phyloP scores from a whole-genome alignment of 495 filamentous ascomycete genomes.

The Daldinia vernicosa region DNA sequence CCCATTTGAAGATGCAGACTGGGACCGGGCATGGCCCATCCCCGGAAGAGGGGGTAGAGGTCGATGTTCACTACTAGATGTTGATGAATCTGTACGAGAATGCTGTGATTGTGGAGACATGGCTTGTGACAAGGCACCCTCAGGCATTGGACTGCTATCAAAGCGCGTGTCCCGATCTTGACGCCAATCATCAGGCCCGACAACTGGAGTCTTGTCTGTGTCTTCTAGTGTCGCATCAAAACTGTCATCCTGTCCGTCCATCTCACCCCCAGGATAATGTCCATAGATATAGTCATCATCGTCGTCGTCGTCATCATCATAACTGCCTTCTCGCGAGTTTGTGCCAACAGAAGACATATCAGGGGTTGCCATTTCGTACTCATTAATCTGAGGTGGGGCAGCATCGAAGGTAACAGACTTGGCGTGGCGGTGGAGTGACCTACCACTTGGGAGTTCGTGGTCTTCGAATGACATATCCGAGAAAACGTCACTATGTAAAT shows the following conservation, averaged over 20 bases:
- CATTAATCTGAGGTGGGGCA: conserved; percentile 91
- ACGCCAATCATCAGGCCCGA: conserved; percentile 94
- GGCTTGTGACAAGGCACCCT: conserved; percentile 46
- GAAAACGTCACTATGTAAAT: conserved; percentile 78
- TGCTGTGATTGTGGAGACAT: conserved; percentile 51
- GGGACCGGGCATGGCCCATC: conserved; percentile 49
- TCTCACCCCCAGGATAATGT: conserved; percentile 70
- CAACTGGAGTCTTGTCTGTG: conserved; percentile 94
- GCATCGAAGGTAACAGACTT: conserved; percentile 98
- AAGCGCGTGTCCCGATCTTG: conserved; percentile 81
- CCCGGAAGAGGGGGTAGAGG: conserved; percentile 80
- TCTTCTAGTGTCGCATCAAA: conserved; percentile 95
- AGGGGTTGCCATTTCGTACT: conserved; percentile 97
- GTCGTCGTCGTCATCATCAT: conserved; percentile 75
- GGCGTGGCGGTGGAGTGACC: conserved; percentile 76
- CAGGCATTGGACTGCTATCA: conserved; percentile 71
- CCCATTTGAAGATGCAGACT: conserved; percentile 52
- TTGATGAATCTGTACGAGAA: conserved; percentile 69
- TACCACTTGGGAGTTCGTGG: conserved; percentile 62
- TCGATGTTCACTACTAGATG: conserved; percentile 76
- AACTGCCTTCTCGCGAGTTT: conserved; percentile 88
- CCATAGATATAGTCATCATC: conserved; percentile 67
- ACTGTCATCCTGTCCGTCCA: conserved; percentile 80
- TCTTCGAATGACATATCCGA: conserved; percentile 66
- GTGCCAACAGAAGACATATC: conserved; percentile 89